Base-by-base conservation (phyloP, 371 early-diverging fungal genomes). In the Apophysomyces ossiformis region DNA sequence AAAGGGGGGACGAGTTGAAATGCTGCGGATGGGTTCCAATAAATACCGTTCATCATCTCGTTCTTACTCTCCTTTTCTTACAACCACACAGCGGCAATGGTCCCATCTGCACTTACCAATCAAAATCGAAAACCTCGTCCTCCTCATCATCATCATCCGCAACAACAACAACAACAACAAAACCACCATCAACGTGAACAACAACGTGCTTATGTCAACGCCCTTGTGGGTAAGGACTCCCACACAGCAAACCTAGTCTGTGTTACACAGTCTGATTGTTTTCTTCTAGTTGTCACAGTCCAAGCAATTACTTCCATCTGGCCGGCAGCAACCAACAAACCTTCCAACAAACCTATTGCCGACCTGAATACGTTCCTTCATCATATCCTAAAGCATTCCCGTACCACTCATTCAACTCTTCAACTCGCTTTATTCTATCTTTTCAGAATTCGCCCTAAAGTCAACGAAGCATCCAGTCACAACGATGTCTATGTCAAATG, bases 381-480 rank as follows among this genome's bases (percentile, higher is more conserved):
- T 47, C 93, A 94, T 67, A 83, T 93, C 57, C 78, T 94, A 7
- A 84, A 89, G 67, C 87, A 92, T 5, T 92, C 93, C 9, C 85
- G 89, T 58, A 89, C 92, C 35, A 90, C 93, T 38, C 91, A 89
- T 66, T 90, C 93, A 9, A 91, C 92, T 37, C 84, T 94, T 16
- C 93, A 93, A 71, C 81, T 92, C 46, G 87, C 93, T 9, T 79
- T 92, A 35, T 86, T 91, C 62, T 92, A 91, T 71, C 75, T 92
- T 5, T 86, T 90, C 69, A 78, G 86, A 43, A 84, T 89, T 60
- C 77, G 82, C 13, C 76, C 84, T 7, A 62, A 71, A 9, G 75
- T 83, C n/a, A 58, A 71, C 15, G 70, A 67, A 15, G 70, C 68
- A 37, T 69, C 69, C n/a, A 26, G 32, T 26, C 63, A 74, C 38